These are phyloP conservation scores for Neotropicomus parvogracilis DNA, from an alignment of 1,284 basidiomycete species.

Conservation along the genomic window DNA sequence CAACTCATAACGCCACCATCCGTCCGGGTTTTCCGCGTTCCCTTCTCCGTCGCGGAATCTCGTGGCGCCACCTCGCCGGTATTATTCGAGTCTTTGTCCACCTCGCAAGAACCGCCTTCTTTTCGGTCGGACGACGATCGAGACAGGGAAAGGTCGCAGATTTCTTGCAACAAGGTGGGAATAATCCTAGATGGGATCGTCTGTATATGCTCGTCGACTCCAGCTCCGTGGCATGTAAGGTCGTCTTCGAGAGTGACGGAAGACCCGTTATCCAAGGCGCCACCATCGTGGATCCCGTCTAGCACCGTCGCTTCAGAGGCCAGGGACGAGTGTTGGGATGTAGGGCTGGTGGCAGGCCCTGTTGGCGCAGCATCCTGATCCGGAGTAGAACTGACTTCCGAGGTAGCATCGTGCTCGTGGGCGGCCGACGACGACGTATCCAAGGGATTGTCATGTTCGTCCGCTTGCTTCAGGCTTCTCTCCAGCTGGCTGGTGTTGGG, in stretches of 20 bases:
- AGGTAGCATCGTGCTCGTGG: not conserved
- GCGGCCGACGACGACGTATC: not conserved
- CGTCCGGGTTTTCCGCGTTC: constrained; percentile 13
- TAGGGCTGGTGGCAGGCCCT: constrained; percentile 1
- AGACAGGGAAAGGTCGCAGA: constrained; percentile 2
- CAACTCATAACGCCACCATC: not conserved
- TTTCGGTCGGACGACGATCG: not conserved
- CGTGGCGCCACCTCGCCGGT: not conserved
- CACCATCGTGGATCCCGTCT: not conserved
- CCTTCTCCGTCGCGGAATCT: constrained; percentile 15
- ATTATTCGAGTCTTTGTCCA: not conserved
- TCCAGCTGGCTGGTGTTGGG: not conserved
- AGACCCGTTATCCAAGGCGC: constrained; percentile 12
- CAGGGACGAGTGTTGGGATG: constrained; percentile 4
- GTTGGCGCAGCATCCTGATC: not conserved
- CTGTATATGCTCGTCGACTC: not conserved
- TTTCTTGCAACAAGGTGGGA: constrained; percentile 19
- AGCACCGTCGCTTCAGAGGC: constrained; percentile 4
- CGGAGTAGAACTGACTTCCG: not conserved
- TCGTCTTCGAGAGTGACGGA: constrained; percentile 13
- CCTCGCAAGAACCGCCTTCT: not conserved
- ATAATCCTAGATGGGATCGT: constrained; percentile 17
- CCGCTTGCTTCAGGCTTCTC: not conserved
- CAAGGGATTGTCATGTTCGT: not conserved
- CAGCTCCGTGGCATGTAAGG: constrained; percentile 8